Evolutionary conservation across 2,329 filamentous ascomycete genomes (phyloP).

Genomic region (Cladophialophora yegresii): DNA sequence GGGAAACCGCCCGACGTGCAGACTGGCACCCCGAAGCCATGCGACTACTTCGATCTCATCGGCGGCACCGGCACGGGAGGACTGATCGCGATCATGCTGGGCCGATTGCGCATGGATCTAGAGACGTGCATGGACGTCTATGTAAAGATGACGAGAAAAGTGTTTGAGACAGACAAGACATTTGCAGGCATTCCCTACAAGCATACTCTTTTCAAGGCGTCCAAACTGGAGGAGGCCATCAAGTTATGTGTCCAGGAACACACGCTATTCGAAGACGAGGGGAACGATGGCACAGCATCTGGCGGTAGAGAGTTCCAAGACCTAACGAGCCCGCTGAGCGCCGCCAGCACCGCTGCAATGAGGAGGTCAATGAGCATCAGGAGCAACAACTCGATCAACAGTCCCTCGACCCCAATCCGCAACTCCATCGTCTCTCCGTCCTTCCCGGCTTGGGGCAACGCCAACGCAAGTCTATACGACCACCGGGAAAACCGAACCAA

Average conservation of each 20-base stretch:
- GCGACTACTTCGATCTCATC: slow-evolving; percentile 98
- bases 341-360: slow-evolving; percentile 23
- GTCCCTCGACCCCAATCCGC: slow-evolving; percentile 53
- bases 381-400: slow-evolving; percentile 74
- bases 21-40: slow-evolving; percentile 88
- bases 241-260: slow-evolving; percentile 82
- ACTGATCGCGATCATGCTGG: slow-evolving; percentile 95
- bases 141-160: slow-evolving; percentile 86
- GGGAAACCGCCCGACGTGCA: slow-evolving; percentile 84
- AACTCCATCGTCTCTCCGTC: slow-evolving; percentile 31
- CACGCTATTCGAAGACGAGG: slow-evolving; percentile 76
- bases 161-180: slow-evolving; percentile 98
- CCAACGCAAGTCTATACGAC: slow-evolving; percentile 86
- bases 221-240: slow-evolving; percentile 91
- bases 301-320: slow-evolving; percentile 52
- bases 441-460: slow-evolving; percentile 67
- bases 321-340: slow-evolving; percentile 44
- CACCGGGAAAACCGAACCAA: slow-evolving; percentile 81
- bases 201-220: slow-evolving; percentile 94
- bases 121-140: slow-evolving; percentile 98
- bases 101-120: slow-evolving; percentile 82
- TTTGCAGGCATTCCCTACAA: slow-evolving; percentile 93
- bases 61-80: slow-evolving; percentile 93
- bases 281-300: slow-evolving; percentile 66
- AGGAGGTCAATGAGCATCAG: slow-evolving; percentile 35